phyloP scores from a whole-genome alignment of 129 eudicot genomes.

The Dittrichia graveolens region DNA sequence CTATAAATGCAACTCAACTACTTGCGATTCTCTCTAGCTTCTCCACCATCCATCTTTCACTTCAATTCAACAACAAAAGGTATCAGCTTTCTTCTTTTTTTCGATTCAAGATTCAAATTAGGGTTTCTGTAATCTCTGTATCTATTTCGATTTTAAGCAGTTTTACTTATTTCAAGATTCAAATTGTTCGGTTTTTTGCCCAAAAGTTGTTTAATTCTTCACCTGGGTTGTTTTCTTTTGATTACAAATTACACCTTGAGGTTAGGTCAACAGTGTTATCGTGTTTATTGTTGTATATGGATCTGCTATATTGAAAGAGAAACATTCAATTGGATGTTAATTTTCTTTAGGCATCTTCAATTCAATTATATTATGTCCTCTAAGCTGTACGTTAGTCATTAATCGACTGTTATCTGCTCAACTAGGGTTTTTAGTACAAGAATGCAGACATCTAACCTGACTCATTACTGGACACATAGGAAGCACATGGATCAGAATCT shows the following conservation, averaged over 20 bases:
- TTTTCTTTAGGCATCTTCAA: no score
- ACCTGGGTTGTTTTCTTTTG: background rate
- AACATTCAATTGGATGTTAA: background rate
- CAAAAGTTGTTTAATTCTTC: background rate
- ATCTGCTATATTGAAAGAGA: background rate
- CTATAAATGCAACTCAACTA: background rate
- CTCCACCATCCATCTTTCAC: background rate
- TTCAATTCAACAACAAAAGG: background rate
- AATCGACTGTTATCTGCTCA: background rate
- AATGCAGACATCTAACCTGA: conserved; percentile 43
- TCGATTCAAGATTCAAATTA: no score
- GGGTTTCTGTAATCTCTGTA: no score
- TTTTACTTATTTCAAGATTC: no score
- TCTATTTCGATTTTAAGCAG: background rate
- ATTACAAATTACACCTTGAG: background rate
- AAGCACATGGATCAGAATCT: conserved; percentile 31
- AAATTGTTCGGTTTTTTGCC: no score
- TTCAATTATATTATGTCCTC: background rate
- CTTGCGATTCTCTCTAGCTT: background rate
- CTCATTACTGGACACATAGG: conserved; percentile 35
- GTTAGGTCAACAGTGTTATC: background rate
- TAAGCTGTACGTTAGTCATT: background rate
- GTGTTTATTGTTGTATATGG: background rate
- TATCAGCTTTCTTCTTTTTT: no score
- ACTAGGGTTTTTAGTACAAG: background rate